Conservation (phyloP, 305 asterid genomes). For the Rubia balearica region DNA sequence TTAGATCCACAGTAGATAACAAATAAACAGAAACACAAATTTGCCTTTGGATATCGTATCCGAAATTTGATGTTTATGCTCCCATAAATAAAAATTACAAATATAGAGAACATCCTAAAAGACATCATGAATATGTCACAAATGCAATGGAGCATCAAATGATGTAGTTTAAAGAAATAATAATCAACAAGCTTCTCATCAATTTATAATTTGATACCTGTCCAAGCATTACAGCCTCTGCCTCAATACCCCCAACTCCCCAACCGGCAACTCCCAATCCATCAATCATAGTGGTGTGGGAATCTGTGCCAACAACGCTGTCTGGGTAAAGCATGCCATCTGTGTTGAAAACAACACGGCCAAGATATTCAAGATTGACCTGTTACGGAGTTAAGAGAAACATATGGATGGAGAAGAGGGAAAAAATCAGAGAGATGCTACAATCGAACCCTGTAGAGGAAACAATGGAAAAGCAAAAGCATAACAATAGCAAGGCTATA, state of each 20-base stretch:
- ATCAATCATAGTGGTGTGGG: slow-evolving; percentile 93
- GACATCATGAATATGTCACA: background rate
- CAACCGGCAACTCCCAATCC: slow-evolving; percentile 97
- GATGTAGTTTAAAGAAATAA: background rate
- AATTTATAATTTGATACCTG: slow-evolving; percentile 21
- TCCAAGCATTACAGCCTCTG: slow-evolving; percentile 96
- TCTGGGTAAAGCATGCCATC: slow-evolving; percentile 84
- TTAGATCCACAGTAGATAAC: background rate
- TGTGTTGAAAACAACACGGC: slow-evolving; percentile 71
- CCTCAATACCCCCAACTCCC: slow-evolving; percentile 99
- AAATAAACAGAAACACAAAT: background rate
- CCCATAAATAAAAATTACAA: background rate
- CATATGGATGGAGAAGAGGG: background rate
- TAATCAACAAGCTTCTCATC: background rate
- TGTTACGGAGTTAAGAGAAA: slow-evolving; percentile 22
- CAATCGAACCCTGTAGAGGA: background rate
- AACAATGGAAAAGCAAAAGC: background rate
- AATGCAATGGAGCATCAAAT: background rate
- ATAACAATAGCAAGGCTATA: background rate
- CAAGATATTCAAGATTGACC: slow-evolving; percentile 94
- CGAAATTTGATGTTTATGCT: background rate
- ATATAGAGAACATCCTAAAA: background rate
- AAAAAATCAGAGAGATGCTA: background rate
- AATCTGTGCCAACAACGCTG: slow-evolving; percentile 91
- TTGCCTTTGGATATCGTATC: background rate